These are phyloP conservation scores for Antitrichia curtipendula DNA, from an alignment of 225 moss, liverwort and hornwort species.

Conservation along the genomic window DNA sequence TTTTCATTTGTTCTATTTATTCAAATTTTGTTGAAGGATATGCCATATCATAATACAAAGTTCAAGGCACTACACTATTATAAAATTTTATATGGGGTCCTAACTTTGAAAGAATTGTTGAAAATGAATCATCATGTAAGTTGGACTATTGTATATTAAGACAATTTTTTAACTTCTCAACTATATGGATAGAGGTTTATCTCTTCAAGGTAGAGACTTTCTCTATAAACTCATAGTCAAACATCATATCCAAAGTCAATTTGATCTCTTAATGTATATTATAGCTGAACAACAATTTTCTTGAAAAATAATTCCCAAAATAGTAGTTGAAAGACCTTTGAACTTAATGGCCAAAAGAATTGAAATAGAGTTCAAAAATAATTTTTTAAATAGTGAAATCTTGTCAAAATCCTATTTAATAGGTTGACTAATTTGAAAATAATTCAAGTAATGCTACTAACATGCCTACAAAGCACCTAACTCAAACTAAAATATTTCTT, in stretches of 20 bases:
- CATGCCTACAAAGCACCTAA: not conserved
- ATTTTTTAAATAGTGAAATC: not conserved
- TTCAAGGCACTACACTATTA: not conserved
- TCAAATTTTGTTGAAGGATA: not conserved
- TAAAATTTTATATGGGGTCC: not conserved
- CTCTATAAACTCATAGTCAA: not conserved
- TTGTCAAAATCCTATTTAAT: not conserved
- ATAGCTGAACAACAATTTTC: not conserved
- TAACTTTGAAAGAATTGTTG: not conserved
- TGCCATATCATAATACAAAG: not conserved
- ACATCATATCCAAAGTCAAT: not conserved
- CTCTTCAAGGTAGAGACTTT: not conserved
- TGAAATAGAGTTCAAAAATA: not conserved
- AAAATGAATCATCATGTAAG: not conserved
- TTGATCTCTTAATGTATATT: not conserved
- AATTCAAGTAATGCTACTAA: not conserved
- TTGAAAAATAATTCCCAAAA: not conserved
- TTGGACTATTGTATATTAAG: not conserved
- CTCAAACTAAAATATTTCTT: not conserved
- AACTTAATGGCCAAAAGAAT: not conserved
- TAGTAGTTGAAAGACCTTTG: fast-evolving
- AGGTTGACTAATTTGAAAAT: not conserved
- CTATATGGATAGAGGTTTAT: not conserved
- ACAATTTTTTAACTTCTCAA: not conserved
- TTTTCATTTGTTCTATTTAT: not conserved